A percentile compares a stretch with the other conserved stretches of the same genome.
phyloP scores from a whole-genome alignment of 441 rosid genomes.

The Manihot esculenta region DNA sequence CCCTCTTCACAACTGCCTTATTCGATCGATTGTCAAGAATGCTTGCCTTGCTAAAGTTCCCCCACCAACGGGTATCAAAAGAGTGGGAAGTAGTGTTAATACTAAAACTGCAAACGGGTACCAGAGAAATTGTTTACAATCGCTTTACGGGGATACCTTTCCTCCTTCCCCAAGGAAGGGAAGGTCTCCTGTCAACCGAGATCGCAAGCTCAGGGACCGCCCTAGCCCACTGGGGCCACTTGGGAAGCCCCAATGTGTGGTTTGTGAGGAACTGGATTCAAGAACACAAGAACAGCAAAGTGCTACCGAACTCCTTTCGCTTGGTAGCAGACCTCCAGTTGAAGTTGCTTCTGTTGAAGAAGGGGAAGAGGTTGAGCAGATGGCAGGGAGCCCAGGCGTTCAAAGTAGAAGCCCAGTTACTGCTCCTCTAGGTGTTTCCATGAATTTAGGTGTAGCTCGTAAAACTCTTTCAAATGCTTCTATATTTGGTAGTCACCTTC shows the following conservation, averaged over 20 bases:
- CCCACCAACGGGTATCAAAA: constrained; percentile 34
- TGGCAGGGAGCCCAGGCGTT: constrained; percentile 60
- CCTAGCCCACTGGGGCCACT: constrained; percentile 80
- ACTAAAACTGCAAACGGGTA: constrained; percentile 37
- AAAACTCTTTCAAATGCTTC: constrained; percentile 33
- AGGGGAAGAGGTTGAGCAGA: constrained; percentile 94
- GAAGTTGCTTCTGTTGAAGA: constrained; percentile 87
- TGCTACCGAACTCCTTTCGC: constrained; percentile 73
- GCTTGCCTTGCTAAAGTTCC: constrained; percentile 57
- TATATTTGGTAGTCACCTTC: constrained; percentile 17
- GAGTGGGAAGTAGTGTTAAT: constrained; percentile 33
- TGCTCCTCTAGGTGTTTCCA: constrained; percentile 74
- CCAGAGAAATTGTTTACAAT: constrained; percentile 40
- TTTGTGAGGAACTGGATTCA: constrained; percentile 46
- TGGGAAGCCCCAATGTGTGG: constrained; percentile 77
- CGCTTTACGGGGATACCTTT: constrained; percentile 54
- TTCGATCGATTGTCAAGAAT: constrained; percentile 67
- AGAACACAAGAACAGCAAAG: constrained; percentile 61
- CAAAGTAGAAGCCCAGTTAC: constrained; percentile 74
- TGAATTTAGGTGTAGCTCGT: constrained; percentile 43
- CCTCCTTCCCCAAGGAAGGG: constrained; percentile 72
- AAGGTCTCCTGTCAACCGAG: constrained; percentile 50
- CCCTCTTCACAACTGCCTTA: constrained; percentile 64
- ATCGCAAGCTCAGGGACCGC: constrained; percentile 61
- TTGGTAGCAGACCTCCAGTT: constrained; percentile 68